Evolutionary conservation across 768 basidiomycete species (phyloP).

Genomic region (Suillus spraguei): DNA sequence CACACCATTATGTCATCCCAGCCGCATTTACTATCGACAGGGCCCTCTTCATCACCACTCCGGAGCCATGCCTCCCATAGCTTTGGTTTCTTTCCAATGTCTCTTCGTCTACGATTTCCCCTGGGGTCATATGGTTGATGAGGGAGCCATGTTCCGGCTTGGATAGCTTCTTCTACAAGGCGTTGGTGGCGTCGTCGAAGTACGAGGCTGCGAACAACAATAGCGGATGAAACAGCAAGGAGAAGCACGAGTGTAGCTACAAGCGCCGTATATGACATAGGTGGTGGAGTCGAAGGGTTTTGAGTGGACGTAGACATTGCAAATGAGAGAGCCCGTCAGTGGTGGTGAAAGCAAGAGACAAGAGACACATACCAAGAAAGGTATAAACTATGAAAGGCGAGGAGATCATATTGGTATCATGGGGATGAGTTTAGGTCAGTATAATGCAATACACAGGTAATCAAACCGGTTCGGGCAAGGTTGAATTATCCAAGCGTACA

Average conservation of each 20-base stretch:
- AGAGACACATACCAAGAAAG: constrained; percentile 31
- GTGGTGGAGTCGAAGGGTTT: constrained; percentile 11
- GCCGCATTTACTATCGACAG: constrained; percentile 18
- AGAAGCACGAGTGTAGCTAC: constrained; percentile 68
- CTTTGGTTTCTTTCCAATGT: constrained; percentile 32
- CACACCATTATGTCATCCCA: constrained; percentile 35
- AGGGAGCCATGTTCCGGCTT: constrained; percentile 62
- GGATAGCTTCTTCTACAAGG: constrained; percentile 63
- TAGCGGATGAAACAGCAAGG: constrained; percentile 65
- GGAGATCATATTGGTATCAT: constrained; percentile 3
- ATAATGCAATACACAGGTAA: constrained; percentile 12
- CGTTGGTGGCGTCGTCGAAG: constrained; percentile 63
- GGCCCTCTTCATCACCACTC: constrained; percentile 14
- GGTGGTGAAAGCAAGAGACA: background rate
- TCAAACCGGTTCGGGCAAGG: constrained; percentile 10
- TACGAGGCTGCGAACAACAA: constrained; percentile 64
- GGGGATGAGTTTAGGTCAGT: constrained; percentile 10
- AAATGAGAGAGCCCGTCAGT: background rate
- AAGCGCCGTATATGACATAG: constrained; percentile 45
- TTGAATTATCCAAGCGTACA: constrained; percentile 2
- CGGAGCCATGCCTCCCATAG: constrained; percentile 33
- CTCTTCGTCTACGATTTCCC: constrained; percentile 25
- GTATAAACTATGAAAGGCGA: constrained; percentile 30
- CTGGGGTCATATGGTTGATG: constrained; percentile 16
- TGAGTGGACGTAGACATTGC: constrained; percentile 21